phyloP scores from a whole-genome alignment of 179 eudicot species.

The Camellia oleifera region DNA sequence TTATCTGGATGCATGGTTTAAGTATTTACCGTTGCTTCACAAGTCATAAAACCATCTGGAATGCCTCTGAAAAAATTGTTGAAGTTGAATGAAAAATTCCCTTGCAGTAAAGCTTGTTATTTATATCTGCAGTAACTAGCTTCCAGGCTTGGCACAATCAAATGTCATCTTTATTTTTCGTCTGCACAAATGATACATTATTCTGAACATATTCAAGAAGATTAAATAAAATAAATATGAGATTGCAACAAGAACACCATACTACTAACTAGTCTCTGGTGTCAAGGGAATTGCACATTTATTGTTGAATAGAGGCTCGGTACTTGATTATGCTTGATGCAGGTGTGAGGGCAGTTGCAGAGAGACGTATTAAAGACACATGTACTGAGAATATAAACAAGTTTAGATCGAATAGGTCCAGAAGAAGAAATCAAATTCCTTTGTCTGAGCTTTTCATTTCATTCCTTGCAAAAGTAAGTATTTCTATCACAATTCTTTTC shows the following conservation, averaged over 20 bases:
- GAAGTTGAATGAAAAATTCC: neutral
- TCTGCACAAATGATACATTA: neutral
- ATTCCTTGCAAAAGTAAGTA: conserved; percentile 71
- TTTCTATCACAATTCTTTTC: neutral
- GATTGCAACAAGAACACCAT: neutral
- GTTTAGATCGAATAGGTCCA: conserved; percentile 40
- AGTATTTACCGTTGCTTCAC: neutral
- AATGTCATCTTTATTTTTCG: neutral
- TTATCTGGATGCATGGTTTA: neutral
- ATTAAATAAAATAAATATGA: neutral
- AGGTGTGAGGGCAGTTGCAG: conserved; percentile 85
- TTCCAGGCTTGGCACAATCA: neutral
- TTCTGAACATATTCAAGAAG: neutral
- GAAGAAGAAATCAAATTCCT: conserved; percentile 51
- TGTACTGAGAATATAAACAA: conserved; percentile 53
- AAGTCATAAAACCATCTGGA: too few relatives aligned
- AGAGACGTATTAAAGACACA: conserved; percentile 59
- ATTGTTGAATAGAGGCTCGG: neutral
- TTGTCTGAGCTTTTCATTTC: conserved; percentile 73
- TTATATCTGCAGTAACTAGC: neutral
- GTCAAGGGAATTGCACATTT: neutral
- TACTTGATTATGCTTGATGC: conserved; percentile 13
- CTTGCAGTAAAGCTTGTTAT: neutral
- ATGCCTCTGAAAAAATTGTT: neutral
- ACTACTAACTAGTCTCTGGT: neutral